A percentile compares a stretch with the other conserved stretches of the same genome.
phyloP scores from a whole-genome alignment of 2,329 filamentous ascomycete species.

The Trichophyton rubrum region DNA sequence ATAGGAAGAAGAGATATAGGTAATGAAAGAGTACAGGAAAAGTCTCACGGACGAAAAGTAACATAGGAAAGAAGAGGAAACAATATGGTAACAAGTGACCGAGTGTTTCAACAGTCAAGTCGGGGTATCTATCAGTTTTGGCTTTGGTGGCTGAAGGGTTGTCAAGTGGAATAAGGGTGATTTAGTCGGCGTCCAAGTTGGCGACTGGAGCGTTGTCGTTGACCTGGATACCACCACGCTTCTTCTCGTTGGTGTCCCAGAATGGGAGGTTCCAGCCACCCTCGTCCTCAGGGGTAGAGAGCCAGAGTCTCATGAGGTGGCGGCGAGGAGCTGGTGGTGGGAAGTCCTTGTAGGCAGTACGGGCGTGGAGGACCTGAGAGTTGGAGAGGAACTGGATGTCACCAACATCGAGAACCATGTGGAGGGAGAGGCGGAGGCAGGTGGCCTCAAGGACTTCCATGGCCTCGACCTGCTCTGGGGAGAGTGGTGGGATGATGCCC shows the following conservation, averaged over 20 bases:
- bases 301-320: slow-evolving; percentile 73
- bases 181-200: slow-evolving; percentile 63
- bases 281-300: slow-evolving; percentile 67
- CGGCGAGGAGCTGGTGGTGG: slow-evolving; percentile 56
- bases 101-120: not conserved
- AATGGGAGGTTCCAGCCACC: slow-evolving; percentile 79
- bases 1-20: not conserved
- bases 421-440: slow-evolving; percentile 58
- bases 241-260: slow-evolving; percentile 68
- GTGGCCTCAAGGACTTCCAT: slow-evolving; percentile 60
- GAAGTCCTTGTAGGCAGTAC: slow-evolving; percentile 66
- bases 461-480: slow-evolving; percentile 55
- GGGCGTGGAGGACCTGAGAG: slow-evolving; percentile 64
- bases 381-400: slow-evolving; percentile 84
- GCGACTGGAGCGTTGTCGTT: slow-evolving; percentile 64
- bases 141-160: not conserved
- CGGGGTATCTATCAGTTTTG: not conserved
- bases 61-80: not conserved
- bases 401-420: slow-evolving; percentile 76
- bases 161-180: not conserved
- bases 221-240: slow-evolving; percentile 79
- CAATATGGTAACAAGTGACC: not conserved
- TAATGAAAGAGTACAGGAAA: not conserved
- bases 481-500: slow-evolving; percentile 61
- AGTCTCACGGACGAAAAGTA: not conserved